phyloP scores from a whole-genome alignment of 495 filamentous ascomycete species.

The Aspergillus incahuasiensis region DNA sequence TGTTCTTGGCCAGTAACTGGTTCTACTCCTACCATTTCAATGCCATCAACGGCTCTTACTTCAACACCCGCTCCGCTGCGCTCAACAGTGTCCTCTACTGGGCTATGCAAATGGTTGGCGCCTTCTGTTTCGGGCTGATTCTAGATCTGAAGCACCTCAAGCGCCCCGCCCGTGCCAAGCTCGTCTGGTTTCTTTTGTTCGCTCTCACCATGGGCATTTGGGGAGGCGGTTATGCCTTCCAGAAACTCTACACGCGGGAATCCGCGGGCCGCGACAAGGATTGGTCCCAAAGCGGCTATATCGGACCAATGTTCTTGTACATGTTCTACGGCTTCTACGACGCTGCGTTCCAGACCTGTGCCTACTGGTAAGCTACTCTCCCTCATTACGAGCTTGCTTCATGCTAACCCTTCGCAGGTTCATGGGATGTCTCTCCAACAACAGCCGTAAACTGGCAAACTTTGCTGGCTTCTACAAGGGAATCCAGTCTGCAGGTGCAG shows the following conservation, averaged over 20 bases:
- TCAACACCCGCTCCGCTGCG: slow-evolving; percentile 75
- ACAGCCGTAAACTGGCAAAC: slow-evolving; percentile 85
- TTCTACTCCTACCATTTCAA: slow-evolving; percentile 52
- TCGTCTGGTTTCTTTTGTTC: slow-evolving; percentile 60
- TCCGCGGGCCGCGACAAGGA: slow-evolving; percentile 48
- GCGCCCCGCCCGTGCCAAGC: slow-evolving; percentile 71
- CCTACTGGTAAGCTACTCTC: slow-evolving; percentile 68
- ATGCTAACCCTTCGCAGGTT: slow-evolving; percentile 49
- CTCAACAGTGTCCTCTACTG: slow-evolving; percentile 87
- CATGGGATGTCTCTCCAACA: slow-evolving; percentile 91
- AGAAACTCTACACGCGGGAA: slow-evolving; percentile 58
- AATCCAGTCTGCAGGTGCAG: slow-evolving; percentile 90
- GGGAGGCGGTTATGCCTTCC: slow-evolving; percentile 83
- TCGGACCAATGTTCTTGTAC: slow-evolving; percentile 85
- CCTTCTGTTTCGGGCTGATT: slow-evolving; percentile 68
- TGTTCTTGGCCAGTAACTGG: slow-evolving; percentile 61
- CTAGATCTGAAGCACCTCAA: slow-evolving; percentile 62
- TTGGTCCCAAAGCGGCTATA: slow-evolving; percentile 61
- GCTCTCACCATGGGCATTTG: slow-evolving; percentile 76
- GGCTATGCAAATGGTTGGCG: slow-evolving; percentile 81
- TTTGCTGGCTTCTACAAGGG: slow-evolving; percentile 95
- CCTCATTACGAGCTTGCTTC: background rate
- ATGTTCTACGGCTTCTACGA: slow-evolving; percentile 94
- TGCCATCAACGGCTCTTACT: slow-evolving; percentile 58
- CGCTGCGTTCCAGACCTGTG: slow-evolving; percentile 77